These are phyloP conservation scores for Decorospora gaudefroyi DNA, from an alignment of 2,329 filamentous ascomycete species.

Conservation along the genomic window DNA sequence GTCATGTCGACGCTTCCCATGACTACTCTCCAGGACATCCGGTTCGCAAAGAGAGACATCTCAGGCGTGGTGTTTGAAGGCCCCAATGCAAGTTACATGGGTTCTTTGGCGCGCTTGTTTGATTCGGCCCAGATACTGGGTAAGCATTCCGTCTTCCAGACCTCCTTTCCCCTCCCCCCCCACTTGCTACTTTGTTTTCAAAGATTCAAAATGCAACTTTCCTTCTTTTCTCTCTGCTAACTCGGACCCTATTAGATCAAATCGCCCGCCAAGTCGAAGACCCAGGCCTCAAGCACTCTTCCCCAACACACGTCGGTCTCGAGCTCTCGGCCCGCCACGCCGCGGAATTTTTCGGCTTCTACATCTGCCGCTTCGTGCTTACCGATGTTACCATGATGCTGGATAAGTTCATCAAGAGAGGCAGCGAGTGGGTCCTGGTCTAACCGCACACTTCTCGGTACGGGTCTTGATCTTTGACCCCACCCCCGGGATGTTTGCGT, in stretches of 20 bases:
- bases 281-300: constrained; percentile 86
- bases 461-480: too few species aligned
- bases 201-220: too few species aligned
- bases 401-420: constrained; percentile 96
- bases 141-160: constrained; percentile 58
- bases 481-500: too few species aligned
- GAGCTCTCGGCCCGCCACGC: constrained; percentile 92
- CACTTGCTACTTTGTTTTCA: neutral
- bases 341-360: constrained; percentile 97
- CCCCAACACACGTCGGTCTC: constrained; percentile 91
- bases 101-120: constrained; percentile 83
- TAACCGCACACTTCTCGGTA: too few species aligned
- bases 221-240: constrained; percentile 9
- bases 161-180: constrained; percentile 6
- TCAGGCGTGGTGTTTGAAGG: constrained; percentile 73
- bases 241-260: constrained; percentile 66
- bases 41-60: constrained; percentile 73
- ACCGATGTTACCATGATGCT: constrained; percentile 80
- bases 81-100: constrained; percentile 89
- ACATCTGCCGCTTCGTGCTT: constrained; percentile 92
- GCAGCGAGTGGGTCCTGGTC: constrained; percentile 86
- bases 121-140: constrained; percentile 92
- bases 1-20: constrained; percentile 62
- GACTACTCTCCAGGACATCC: constrained; percentile 73
- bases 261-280: constrained; percentile 96